Evolutionary conservation across 441 rosid genomes (phyloP).

Genomic region (Cnidoscolus chayamansa): DNA sequence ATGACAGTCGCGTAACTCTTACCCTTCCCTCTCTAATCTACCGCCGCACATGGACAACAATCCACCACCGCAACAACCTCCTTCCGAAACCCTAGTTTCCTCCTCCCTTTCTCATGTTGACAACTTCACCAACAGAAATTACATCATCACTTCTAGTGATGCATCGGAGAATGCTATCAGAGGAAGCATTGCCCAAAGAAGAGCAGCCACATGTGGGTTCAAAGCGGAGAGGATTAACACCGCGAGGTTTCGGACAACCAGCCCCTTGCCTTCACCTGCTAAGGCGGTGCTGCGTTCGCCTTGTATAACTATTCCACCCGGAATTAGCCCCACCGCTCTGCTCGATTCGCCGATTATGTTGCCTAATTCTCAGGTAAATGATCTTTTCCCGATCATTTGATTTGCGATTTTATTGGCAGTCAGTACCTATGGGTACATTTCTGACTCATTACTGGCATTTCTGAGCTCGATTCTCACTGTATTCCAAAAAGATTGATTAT

Average conservation of each 20-base stretch:
- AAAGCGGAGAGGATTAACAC: slow-evolving; percentile 43
- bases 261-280: slow-evolving; percentile 26
- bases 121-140: not conserved
- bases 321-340: slow-evolving; percentile 58
- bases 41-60: slow-evolving; percentile 14
- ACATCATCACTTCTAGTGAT: not conserved
- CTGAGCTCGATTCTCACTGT: not conserved
- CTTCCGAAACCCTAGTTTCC: not conserved
- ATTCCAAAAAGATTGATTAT: not conserved
- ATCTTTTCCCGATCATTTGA: not conserved
- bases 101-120: not conserved
- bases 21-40: slow-evolving; percentile 2
- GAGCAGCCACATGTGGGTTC: slow-evolving; percentile 59
- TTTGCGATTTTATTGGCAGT: not conserved
- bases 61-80: not conserved
- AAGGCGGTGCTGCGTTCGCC: slow-evolving; percentile 19
- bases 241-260: slow-evolving; percentile 32
- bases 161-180: slow-evolving; percentile 5
- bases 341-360: slow-evolving; percentile 57
- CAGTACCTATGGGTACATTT: not conserved
- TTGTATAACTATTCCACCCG: slow-evolving; percentile 49
- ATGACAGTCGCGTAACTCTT: slow-evolving; percentile 12
- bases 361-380: slow-evolving; percentile 48
- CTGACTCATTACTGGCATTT: not conserved
- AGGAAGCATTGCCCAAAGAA: slow-evolving; percentile 58